Evolutionary conservation across 805 yeast species (phyloP), one percentile per base, ranked within the genome.

Genomic region (Saccharomycopsis sp.): DNA sequence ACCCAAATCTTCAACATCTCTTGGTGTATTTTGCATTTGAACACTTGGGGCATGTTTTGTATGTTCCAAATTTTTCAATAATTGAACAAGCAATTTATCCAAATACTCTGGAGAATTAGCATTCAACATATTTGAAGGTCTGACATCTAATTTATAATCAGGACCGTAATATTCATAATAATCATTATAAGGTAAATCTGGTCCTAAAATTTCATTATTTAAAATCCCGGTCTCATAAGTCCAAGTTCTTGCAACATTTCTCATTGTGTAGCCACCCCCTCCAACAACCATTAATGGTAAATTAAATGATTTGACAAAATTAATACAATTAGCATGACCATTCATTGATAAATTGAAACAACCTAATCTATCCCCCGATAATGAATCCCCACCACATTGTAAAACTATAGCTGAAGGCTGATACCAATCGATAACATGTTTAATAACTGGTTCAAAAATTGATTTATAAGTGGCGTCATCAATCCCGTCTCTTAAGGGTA

Each of bases 31-130:
- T 54, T 85, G 82, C 79, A 87, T 76, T 64, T 90, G 97, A 27
- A 90, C 97, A 43, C 95, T 84, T n/a, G 98, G 98, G 0, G 97
- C 95, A 63, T 82, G 87, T 63, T 85, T 81, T n/a, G 97, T 87
- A 56, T 85, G 77, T 56, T 87, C 94, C 58, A 90, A 68, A 65
- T 85, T 88, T 48, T 76, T 68, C 43, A 83, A 72, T 43, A 90
- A 84, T 56, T 82, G 85, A 9, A 85, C 73, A 57, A 87, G 67
- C 41, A 90, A 81, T 62, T 86, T 84, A 63, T 87, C 86, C 56
- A 90, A 70, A 60, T 88, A 90, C 62, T 89, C 97, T 20, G 94
- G 90, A 20, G 90, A 77, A 65, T 90, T 90, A 41, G 96, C 96
- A 64, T 90, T 90, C 67, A 84, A 85, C 97, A 90, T 90, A 65